Evolutionary conservation across 2,329 filamentous ascomycete genomes (phyloP), one percentile per base, ranked within the genome.

Genomic region (Calonectria multiphialidica): DNA sequence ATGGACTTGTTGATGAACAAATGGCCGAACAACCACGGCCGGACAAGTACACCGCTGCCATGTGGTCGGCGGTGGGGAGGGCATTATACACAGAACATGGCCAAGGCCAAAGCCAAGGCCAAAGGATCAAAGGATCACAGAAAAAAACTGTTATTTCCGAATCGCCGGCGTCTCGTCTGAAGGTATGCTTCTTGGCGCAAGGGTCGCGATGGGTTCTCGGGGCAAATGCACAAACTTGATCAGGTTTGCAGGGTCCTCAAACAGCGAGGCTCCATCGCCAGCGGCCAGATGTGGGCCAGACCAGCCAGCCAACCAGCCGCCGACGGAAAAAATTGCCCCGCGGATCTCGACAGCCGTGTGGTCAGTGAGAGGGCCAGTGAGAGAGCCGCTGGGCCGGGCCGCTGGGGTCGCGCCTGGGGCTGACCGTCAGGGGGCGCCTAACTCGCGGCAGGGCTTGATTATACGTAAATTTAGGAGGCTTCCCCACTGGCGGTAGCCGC

Each of bases 311-410:
- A 75, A 33, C 74, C n/a, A n/a, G n/a, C n/a, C n/a, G n/a, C n/a
- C n/a, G n/a, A 30, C 28, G 28, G 74, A 73, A 76, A 71, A 76
- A 75, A 66, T 76, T 68, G 61, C 40, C 50, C 68, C 62, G 55
- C 49, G 47, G 64, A 63, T 72, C 74, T 68, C 61, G 33, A 42
- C 15, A 66, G 49, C 72, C 64, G 50, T 53, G 21, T 40, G 33
- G 71, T 25, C 72, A 45, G 37, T 42, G 44, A 63, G 25, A 66
- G 25, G 28, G 28, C 28, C 28, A 30, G 28, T 30, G 28, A 30
- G 28, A 30, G 28, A 30, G 7, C 28, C n/a, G 12, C 65, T 44
- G 44, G 49, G 21, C 45, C 62, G 67, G 30, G 59, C 37, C 30
- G 59, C 28, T 57, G 37, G 57, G 30, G 30, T 37, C 28, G 28